These are phyloP conservation scores for Penicillium brasilianum DNA, from an alignment of 2,329 filamentous ascomycete species.

Conservation along the genomic window DNA sequence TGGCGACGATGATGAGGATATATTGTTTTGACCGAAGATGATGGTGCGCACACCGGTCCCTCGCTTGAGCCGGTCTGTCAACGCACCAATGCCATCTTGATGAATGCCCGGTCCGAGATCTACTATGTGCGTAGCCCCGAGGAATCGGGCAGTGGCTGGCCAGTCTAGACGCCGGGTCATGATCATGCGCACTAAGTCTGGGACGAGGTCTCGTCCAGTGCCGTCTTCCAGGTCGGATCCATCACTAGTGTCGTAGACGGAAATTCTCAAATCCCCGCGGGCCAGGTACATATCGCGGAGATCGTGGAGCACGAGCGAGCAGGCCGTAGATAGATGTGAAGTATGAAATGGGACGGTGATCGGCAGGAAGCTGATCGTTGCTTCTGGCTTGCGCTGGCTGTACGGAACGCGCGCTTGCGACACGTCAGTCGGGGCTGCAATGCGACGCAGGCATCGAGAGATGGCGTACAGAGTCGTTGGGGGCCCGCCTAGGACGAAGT, in stretches of 20 bases:
- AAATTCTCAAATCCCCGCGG: constrained; percentile 25
- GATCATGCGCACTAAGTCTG: constrained; percentile 34
- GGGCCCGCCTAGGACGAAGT: not conserved
- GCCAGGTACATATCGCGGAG: constrained; percentile 12
- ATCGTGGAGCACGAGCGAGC: constrained; percentile 25
- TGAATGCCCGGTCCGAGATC: constrained; percentile 40
- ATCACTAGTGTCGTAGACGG: constrained; percentile 14
- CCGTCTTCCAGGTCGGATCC: constrained; percentile 3
- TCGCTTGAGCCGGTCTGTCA: constrained; percentile 36
- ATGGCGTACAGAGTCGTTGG: not conserved
- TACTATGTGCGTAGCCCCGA: constrained; percentile 39
- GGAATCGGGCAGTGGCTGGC: constrained; percentile 31
- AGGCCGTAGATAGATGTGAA: constrained; percentile 34
- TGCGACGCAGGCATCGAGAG: constrained; percentile 5
- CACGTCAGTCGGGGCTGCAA: not conserved
- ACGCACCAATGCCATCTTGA: constrained; percentile 34
- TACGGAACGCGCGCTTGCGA: constrained; percentile 29
- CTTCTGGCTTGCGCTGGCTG: constrained; percentile 36
- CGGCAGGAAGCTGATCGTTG: constrained; percentile 40
- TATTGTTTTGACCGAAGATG: not conserved
- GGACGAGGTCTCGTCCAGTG: constrained; percentile 26
- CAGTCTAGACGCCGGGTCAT: constrained; percentile 35
- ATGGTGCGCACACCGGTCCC: constrained; percentile 32
- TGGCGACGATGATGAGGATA: not conserved
- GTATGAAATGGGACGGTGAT: constrained; percentile 49